Base-by-base conservation (phyloP, 2,329 filamentous ascomycete genomes). In the Verticillium albo-atrum region DNA sequence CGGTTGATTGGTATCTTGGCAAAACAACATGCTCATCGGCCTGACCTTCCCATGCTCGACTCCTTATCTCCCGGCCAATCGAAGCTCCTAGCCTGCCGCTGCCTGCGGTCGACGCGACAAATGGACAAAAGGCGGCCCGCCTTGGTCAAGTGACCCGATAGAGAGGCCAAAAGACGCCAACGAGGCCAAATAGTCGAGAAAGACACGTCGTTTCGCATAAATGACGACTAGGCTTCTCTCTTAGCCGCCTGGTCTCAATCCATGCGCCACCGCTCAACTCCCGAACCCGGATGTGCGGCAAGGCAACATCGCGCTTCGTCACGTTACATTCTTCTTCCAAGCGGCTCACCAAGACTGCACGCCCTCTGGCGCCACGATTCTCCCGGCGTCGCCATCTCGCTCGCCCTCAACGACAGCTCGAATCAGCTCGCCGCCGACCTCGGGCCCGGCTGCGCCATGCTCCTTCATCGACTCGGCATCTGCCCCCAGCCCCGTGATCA, bases 361-460 rank as follows among this genome's bases (percentile, higher is more conserved):
- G 47, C 58, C 63, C 23, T 58, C 35, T 17, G 34, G 50, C 9
- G 52, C 58, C 37, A 79, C 64, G 6, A 74, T 67, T 64, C 69
- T 75, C 4, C 77, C 78, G 27, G 68, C 69, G 64, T 80, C 73
- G 1, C 57, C 66, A 69, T 80, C 77, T 35, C 73, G 65, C 57
- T 68, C 60, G 0, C 78, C 77, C 58, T 79, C 72, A 6, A 80
- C 62, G 0, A 80, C 76, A 56, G 68, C 65, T 50, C 67, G 66
- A 15, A 79, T 67, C n/a, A 79, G 72, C 42, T 67, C 63, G 2
- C 73, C 78, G 4, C 73, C 75, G n/a, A 73, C 42, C 30, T 70
- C 66, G 0, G 70, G 68, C 4, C 42, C 42, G 42, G 25, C 42
- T 50, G 42, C 42, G 42, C 42, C 42, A 50, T 50, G 42, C 42